Evolutionary conservation across 2,329 filamentous ascomycete species (phyloP), one percentile per base, ranked within the genome.

Genomic region (Alternaria gansuensis): DNA sequence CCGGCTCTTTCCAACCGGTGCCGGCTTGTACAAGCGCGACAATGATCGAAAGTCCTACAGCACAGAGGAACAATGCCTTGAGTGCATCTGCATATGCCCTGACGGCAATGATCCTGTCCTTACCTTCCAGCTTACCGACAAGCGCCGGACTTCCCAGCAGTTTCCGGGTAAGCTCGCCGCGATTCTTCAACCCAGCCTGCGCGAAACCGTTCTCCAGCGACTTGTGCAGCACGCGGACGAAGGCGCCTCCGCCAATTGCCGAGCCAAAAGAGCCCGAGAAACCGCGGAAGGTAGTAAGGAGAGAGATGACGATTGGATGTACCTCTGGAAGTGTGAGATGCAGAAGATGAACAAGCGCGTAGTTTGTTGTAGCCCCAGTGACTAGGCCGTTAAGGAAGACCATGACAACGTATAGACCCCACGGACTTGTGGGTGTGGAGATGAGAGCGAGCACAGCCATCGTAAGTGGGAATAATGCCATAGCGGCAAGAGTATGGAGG

Each of bases 251-350:
- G 2, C 91, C 90, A 46, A 94, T 89, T 0, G 91, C 87, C 1
- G 89, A 90, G 3, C 92, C 91, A 67, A 96, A 95, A 51, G 87
- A 90, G 13, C 91, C 91, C 0, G 90, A 90, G 63, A 95, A 93
- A 5, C 90, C 90, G 4, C 92, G 85, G 77, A 94, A 94, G 0
- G 91, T 96, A 28, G 89, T 87, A 4, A 94, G 78, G 40, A 96
- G 81, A 11, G 90, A 90, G 0, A 89, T 92, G 3, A 90, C 87
- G 49, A 95, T 87, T 69, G 90, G 92, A 68, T 93, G 90, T 1
- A 87, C 86, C 6, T 85, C 82, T 0, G 85, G 82, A 0, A 81
- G 80, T 0, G 89, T 90, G 5, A 94, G 81, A 73, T 95, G 90
- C 4, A 96, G 82, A 5, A 93, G 76, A 69, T 96, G 92, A 0